Conservation (phyloP, 805 yeast species). For the Lipomyces orientalis region DNA sequence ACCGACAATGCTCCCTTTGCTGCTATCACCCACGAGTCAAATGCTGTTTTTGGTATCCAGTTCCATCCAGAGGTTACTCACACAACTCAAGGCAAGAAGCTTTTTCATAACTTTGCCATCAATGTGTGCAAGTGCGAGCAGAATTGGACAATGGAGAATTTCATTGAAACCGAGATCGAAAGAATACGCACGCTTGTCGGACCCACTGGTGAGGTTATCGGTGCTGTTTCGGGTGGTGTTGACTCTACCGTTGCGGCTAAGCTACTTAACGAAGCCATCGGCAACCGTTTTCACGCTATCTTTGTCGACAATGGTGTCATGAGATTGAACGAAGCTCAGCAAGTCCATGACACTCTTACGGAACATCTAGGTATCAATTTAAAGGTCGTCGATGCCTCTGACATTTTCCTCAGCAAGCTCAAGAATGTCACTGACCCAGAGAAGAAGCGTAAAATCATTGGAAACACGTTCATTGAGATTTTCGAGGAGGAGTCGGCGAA, state of each 20-base stretch:
- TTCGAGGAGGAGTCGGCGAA: slow-evolving; percentile 95
- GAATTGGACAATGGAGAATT: slow-evolving; percentile 98
- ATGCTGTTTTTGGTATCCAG: slow-evolving; percentile 89
- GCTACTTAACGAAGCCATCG: slow-evolving; percentile 97
- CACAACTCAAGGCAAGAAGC: slow-evolving; percentile 84
- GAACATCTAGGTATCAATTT: slow-evolving; percentile 94
- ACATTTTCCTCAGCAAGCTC: slow-evolving; percentile 81
- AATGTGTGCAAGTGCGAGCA: slow-evolving; percentile 82
- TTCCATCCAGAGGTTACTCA: slow-evolving; percentile 99
- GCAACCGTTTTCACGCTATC: slow-evolving; percentile 98
- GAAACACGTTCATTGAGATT: slow-evolving; percentile 95
- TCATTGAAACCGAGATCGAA: slow-evolving; percentile 93
- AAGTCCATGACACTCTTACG: slow-evolving; percentile 85
- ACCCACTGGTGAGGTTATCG: slow-evolving; percentile 97
- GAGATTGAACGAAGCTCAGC: slow-evolving; percentile 90
- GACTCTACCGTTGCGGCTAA: slow-evolving; percentile 99
- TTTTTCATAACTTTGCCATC: slow-evolving; percentile 91
- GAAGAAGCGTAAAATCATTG: slow-evolving; percentile 97
- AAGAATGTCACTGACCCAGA: slow-evolving; percentile 98
- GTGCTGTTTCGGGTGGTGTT: slow-evolving; percentile 99
- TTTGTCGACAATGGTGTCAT: slow-evolving; percentile 97
- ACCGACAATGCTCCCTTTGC: slow-evolving; percentile 95
- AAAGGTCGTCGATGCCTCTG: slow-evolving; percentile 92
- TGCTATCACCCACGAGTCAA: slow-evolving; percentile 78
- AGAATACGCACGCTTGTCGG: slow-evolving; percentile 92